Evolutionary conservation across 495 filamentous ascomycete species (phyloP), one percentile per base, ranked within the genome.

Genomic region (Hyaloscypha variabilis): DNA sequence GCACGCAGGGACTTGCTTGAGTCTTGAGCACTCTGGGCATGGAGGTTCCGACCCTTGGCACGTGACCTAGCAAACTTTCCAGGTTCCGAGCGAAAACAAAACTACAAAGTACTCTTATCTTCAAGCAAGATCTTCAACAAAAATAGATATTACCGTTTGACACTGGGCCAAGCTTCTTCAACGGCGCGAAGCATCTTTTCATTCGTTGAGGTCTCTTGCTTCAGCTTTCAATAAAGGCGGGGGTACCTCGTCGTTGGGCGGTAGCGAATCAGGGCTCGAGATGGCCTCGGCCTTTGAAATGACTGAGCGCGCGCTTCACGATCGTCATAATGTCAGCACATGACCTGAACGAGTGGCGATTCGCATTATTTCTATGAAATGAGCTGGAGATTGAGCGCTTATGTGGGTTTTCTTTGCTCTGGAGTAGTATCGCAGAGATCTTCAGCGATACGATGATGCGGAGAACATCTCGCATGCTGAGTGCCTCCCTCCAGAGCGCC

Each of bases 161-260:
- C 39, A 17, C 14, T 46, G 39, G 13, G 39, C 17, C 10, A 19
- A 46, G 10, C 39, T 4, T 46, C 39, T 46, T 46, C 39, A 46
- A 46, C 39, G 39, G 39, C 39, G 4, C 10, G 19, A 17, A 46
- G 4, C 39, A 46, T 46, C 13, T 19, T 17, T 46, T 46, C 39
- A 46, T 46, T 19, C 6, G 11, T 46, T 46, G 39, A 46, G 6
- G 39, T 19, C 6, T 46, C 39, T 46, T 46, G 54, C 54, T 57
- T 57, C 54, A 57, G 54, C 24, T 57, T 57, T 31, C 54, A 57
- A 57, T 57, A 57, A 29, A 54, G 23, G 24, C 21, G 23, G 8
- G 6, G 51, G 13, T 57, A 25, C 19, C 54, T 57, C 8, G 28
- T 46, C 39, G 39, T 46, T 19, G 39, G 39, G 17, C 31, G 6